These are phyloP conservation scores for Eucalyptus virginea DNA, from an alignment of 345 rosid genomes.

Conservation along the genomic window DNA sequence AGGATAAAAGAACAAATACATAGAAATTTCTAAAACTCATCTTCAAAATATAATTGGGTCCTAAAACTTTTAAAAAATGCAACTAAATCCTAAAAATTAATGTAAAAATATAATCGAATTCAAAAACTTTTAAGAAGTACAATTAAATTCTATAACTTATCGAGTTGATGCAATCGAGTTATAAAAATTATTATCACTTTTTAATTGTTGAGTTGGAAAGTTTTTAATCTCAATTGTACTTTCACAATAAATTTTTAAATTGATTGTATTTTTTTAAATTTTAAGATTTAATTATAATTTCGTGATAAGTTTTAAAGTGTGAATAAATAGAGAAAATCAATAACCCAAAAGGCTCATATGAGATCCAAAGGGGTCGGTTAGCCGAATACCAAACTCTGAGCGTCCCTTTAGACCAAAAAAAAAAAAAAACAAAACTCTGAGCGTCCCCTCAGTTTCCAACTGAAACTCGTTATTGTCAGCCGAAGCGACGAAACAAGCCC, in stretches of 20 bases:
- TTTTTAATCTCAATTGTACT: no score
- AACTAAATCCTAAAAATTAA: fast-evolving
- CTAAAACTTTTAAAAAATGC: fast-evolving
- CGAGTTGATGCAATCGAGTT: fast-evolving
- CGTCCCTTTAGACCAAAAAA: no score
- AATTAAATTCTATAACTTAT: fast-evolving
- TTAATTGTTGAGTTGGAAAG: no score
- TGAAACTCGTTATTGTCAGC: not conserved
- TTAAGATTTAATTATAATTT: fast-evolving
- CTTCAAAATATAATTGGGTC: fast-evolving
- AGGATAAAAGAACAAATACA: no score
- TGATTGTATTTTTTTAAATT: no score
- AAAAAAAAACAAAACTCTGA: no score
- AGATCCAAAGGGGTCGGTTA: not conserved
- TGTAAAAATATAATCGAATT: no score
- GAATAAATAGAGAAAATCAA: no score
- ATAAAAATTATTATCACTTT: fast-evolving
- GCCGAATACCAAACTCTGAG: no score
- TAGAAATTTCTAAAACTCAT: no score
- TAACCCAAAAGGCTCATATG: no score
- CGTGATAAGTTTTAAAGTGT: fast-evolving
- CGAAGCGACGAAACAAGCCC: not conserved
- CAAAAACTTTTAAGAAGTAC: no score
- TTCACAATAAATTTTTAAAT: fast-evolving
- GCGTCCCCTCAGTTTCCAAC: not conserved